Base-by-base conservation (phyloP, 495 filamentous ascomycete genomes). In the Neurospora hispaniola region DNA sequence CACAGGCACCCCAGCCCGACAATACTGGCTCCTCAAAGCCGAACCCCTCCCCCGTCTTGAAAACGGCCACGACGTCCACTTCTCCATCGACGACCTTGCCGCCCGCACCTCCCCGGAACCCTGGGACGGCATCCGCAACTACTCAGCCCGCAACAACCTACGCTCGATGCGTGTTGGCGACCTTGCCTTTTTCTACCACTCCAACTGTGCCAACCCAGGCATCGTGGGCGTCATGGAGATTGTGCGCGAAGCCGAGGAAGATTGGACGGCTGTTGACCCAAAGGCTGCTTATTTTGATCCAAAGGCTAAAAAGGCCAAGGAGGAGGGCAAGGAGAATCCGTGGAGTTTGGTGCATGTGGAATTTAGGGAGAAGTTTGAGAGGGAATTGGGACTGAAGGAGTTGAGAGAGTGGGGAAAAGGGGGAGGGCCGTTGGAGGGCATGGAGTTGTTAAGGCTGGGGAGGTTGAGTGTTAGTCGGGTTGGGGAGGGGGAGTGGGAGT, bases 201-300 rank as follows among this genome's bases (percentile, higher is more conserved):
- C 92, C n/a, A 96, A 94, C 78, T 94, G 92, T 83, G 97, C 96
- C 81, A 86, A 89, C 41, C 94, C 96, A 0, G 95, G 93, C 4
- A 92, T 99, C 70, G 94, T 90, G 5, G 96, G 96, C n/a, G 88
- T 91, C 9, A 96, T 98, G 93, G 92, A 97, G 80, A 91, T 99
- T 78, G 93, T 96, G 4, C 82, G 88, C 74, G 93, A 96, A 81
- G 90, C 93, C 76, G 89, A 90, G 2, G 84, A 89, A 8, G 96
- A 99, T 77, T 84, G 92, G 93, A 85, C 90, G 31, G 94, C 94
- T 6, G 93, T 96, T 72, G 90, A 97, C 76, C 84, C 90, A 2
- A 84, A 86, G 35, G 88, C 90, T 41, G 91, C 93, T 0, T 97
- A 97, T 80, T 96, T 92, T 77, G 95, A 97, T 79, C 81, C 91